Base-by-base conservation (phyloP, 306 rosid species). In the Albizia julibrissin region DNA sequence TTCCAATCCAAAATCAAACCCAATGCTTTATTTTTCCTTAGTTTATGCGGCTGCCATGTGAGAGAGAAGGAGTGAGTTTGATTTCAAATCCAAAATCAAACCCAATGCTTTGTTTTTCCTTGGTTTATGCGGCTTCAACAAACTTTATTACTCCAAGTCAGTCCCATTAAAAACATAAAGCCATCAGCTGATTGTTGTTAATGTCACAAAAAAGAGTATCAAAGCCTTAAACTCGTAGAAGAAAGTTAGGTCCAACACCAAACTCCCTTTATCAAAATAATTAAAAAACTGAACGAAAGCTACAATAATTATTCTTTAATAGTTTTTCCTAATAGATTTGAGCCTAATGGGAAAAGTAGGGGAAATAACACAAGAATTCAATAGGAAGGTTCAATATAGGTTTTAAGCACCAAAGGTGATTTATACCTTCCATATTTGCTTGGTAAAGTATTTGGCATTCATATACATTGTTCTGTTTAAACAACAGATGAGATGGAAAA, bases 121-220 rank as follows among this genome's bases (percentile, higher is more conserved):
- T n/a, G n/a, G n/a, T n/a, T n/a, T n/a, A n/a, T n/a, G n/a, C n/a
- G n/a, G 76, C 37, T 79, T 80, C 79, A 75, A 83, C 79, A 71
- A 49, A 77, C 85, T 75, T 82, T 84, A 33, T 69, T 79, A 44
- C 82, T 70, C 74, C 77, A 78, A 77, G 80, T 24, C 50, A 89
- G 90, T 62, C 92, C 90, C 89, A 81, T 85, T 64, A 80, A 84
- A 84, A 80, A 74, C 14, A 62, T 84, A 84, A 70, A 88, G 88
- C 31, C 56, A 67, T 50, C 19, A 81, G 79, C 86, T 61, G 79
- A 87, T 89, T 87, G 21, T 85, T 87, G 86, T 89, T 90, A 85
- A 61, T 83, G 78, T 22, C 67, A 82, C 72, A 84, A 69, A 70
- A 88, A 88, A 88, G 76, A 54, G 65, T 70, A 77, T 82, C 80